Conservation (phyloP, 2,329 filamentous ascomycete species). For the Thielaviopsis euricoi region DNA sequence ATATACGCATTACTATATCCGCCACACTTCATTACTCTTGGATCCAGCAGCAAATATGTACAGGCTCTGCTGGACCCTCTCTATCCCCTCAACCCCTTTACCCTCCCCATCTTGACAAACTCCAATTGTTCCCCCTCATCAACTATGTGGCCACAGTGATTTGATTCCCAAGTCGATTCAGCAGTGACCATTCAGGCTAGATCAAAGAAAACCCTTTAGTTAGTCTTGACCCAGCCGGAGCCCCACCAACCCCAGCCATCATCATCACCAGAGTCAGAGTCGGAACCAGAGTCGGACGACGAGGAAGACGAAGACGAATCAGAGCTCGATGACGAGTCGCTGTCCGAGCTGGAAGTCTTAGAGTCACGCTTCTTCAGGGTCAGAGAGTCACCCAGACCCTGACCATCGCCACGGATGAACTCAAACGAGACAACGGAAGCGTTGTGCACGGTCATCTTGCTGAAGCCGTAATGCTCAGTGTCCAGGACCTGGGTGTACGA, state of each 20-base stretch:
- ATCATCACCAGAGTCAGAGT: not conserved
- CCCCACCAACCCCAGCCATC: not conserved
- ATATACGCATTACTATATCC: not conserved
- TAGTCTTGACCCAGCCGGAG: not conserved
- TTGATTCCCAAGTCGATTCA: no score
- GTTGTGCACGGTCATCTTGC: slow-evolving; percentile 21
- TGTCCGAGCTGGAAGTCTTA: not conserved
- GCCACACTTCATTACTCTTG: not conserved
- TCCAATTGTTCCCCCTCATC: no score
- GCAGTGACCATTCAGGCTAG: no score
- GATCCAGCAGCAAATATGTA: no score
- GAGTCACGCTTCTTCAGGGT: slow-evolving; percentile 12
- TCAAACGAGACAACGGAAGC: slow-evolving; percentile 26
- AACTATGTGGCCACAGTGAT: no score
- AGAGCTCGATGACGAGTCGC: not conserved
- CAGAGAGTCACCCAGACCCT: slow-evolving; percentile 23
- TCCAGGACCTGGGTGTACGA: slow-evolving; percentile 28
- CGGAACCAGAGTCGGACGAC: not conserved
- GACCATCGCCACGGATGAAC: slow-evolving; percentile 26
- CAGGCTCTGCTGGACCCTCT: no score
- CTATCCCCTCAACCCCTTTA: no score
- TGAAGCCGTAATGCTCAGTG: slow-evolving; percentile 30
- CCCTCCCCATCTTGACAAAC: no score
- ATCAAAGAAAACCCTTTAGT: no score
- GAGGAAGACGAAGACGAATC: not conserved